Evolutionary conservation across 208 protist species (phyloP), one percentile per base, ranked within the genome.

Genomic region (Trypanosoma rangeli): DNA sequence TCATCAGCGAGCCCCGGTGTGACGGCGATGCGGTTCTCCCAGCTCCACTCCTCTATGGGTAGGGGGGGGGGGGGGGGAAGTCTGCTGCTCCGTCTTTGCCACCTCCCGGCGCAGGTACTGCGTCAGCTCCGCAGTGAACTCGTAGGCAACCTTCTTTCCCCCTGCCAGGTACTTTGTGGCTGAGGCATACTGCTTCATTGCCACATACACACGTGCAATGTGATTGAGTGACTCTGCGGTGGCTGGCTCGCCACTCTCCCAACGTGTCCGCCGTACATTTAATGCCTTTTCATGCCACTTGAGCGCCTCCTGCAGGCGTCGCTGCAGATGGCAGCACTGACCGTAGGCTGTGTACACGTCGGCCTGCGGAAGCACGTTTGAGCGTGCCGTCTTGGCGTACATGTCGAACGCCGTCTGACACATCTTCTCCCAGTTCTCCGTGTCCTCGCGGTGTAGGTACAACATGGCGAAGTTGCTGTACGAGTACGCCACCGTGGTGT

Each of bases 391-490:
- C 68, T 94, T 94, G 62, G 57, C 70, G 79, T 96, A 96, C 86
- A 96, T 93, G 68, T 93, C 85, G 7, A 96, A 74, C 48, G 91
- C 82, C 37, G 60, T 60, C 28, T 73, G 66, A 65, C 81, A 89
- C 86, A 94, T 93, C 57, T 89, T 89, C 70, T 93, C 86, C 68
- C 88, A 93, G 54, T 91, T 74, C 26, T 74, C 80, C 46, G 70
- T 79, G 42, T 94, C 82, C 70, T 94, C 74, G 16, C 81, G 79
- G 37, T 92, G 86, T 7, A 94, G 75, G 70, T 96, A 84, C 18
- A 96, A 80, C 0, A 96, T 73, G 0, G 79, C 82, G 57, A 96
- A 93, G 78, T 96, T 96, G 76, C 86, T 93, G 79, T 96, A 96
- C 28, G 83, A 90, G 80, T 96, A 96, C n/a, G 88, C 91, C 44